Base-by-base conservation (phyloP, 768 basidiomycete genomes). In the Porpolomopsis calyptriformis region DNA sequence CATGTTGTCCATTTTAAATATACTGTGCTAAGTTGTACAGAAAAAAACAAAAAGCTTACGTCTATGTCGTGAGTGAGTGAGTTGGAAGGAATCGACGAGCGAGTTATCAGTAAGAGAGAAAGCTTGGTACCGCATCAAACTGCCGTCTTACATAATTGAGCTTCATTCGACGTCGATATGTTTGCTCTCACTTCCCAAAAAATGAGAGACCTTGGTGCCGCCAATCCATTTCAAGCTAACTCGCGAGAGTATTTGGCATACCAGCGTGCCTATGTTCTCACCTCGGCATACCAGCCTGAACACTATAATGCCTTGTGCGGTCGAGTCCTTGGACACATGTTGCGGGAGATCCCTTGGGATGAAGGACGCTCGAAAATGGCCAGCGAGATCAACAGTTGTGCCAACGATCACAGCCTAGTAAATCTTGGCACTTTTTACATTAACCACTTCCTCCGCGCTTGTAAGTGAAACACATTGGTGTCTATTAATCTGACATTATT, bases 1-100 rank as follows among this genome's bases (percentile, higher is more conserved):
- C 83, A 1, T 89, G 86, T 59, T 89, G 85, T 59, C 85, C 85
- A 33, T 14, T 20, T 11, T 34, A 14, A 18, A 16, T 34, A 6
- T 14, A 29, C 27, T 9, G 14, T 27, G n/a, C n/a, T n/a, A n/a
- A n/a, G n/a, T n/a, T n/a, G n/a, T n/a, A n/a, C n/a, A n/a, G n/a
- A n/a, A n/a, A n/a, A n/a, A n/a, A n/a, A n/a, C n/a, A n/a, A n/a
- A n/a, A n/a, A n/a, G n/a, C n/a, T n/a, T n/a, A n/a, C n/a, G n/a
- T n/a, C n/a, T n/a, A n/a, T n/a, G n/a, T n/a, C n/a, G n/a, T n/a
- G n/a, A n/a, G n/a, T n/a, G n/a, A n/a, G n/a, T n/a, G n/a, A n/a
- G n/a, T n/a, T n/a, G n/a, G n/a, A n/a, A n/a, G n/a, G n/a, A n/a
- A n/a, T n/a, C n/a, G n/a, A n/a, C n/a, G n/a, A n/a, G n/a, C n/a